A percentile compares a stretch with the other conserved stretches of the same genome.
Evolutionary conservation across 2,329 filamentous ascomycete genomes (phyloP).

Genomic region (Scedosporium dehoogii): DNA sequence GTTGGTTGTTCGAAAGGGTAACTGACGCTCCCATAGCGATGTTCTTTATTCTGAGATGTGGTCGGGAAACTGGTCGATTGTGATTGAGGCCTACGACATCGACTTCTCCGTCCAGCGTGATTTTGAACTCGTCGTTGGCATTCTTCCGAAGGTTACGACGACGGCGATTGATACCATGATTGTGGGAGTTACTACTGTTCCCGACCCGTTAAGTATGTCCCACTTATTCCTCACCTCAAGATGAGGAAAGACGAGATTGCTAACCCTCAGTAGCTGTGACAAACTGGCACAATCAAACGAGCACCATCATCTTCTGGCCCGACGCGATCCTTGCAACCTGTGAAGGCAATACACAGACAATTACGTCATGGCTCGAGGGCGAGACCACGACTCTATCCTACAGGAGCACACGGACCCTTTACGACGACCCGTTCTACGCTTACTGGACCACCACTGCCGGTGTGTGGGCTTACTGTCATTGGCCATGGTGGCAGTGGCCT

Average conservation of each 20-base stretch:
- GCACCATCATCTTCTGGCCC: background rate
- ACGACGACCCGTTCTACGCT: background rate
- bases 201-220: constrained; percentile 1
- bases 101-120: constrained; percentile 4
- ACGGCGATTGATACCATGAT: constrained; percentile 3
- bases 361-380: background rate
- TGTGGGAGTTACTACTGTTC: constrained; percentile 3
- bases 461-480: constrained; percentile 7
- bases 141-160: constrained; percentile 2
- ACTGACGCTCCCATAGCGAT: background rate
- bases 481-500: constrained; percentile 6
- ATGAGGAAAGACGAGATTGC: too few relatives aligned
- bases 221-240: background rate
- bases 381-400: background rate
- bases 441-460: constrained; percentile 7
- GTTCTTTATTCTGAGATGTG: constrained; percentile 7
- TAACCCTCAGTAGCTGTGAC: constrained; percentile 1
- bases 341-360: background rate
- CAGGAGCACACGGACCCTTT: background rate
- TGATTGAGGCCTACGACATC: constrained; percentile 2
- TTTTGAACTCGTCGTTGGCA: constrained; percentile 2
- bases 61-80: constrained; percentile 5
- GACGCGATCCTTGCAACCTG: constrained; percentile 2
- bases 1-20: background rate
- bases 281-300: constrained; percentile 1